Evolutionary conservation across 1,139 yeast species (phyloP).

Genomic region (Pichia sp.): DNA sequence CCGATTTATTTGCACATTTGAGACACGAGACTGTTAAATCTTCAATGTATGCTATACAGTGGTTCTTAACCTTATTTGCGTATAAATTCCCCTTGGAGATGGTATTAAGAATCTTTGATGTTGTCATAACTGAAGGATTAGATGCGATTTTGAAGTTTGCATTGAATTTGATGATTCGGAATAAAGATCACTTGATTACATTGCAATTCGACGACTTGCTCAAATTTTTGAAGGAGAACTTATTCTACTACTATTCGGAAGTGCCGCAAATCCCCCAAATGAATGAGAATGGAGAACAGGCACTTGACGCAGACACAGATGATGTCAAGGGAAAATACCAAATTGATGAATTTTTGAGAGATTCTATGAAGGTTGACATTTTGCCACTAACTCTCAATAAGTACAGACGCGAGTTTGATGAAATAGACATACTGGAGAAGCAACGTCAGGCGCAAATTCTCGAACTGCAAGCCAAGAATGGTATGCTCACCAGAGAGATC

Average conservation of each 20-base stretch:
- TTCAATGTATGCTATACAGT: conserved; percentile 92
- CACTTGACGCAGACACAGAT: conserved; percentile 11
- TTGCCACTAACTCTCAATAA: conserved; percentile 64
- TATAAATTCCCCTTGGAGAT: conserved; percentile 85
- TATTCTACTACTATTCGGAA: conserved; percentile 64
- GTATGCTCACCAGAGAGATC: conserved; percentile 66
- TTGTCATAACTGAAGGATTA: conserved; percentile 80
- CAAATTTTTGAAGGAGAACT: conserved; percentile 66
- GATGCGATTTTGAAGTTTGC: conserved; percentile 81
- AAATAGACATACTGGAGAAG: conserved; percentile 61
- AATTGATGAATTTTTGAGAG: conserved; percentile 68
- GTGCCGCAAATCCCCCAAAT: conserved; percentile 21
- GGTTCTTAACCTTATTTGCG: conserved; percentile 93
- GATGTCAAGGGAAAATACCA: conserved; percentile 34
- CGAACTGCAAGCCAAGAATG: conserved; percentile 55
- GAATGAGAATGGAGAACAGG: conserved; percentile 15
- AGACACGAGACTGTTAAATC: conserved; percentile 79
- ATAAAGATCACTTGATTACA: conserved; percentile 49
- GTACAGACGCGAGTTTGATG: conserved; percentile 68
- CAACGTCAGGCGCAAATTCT: conserved; percentile 68
- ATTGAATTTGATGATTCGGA: conserved; percentile 64
- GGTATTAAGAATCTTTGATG: conserved; percentile 77
- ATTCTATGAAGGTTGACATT: conserved; percentile 66
- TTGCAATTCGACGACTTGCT: conserved; percentile 70
- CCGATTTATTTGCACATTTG: conserved; percentile 67